These are phyloP conservation scores for Colletotrichum phormii DNA, from an alignment of 2,329 filamentous ascomycete genomes.

Conservation along the genomic window DNA sequence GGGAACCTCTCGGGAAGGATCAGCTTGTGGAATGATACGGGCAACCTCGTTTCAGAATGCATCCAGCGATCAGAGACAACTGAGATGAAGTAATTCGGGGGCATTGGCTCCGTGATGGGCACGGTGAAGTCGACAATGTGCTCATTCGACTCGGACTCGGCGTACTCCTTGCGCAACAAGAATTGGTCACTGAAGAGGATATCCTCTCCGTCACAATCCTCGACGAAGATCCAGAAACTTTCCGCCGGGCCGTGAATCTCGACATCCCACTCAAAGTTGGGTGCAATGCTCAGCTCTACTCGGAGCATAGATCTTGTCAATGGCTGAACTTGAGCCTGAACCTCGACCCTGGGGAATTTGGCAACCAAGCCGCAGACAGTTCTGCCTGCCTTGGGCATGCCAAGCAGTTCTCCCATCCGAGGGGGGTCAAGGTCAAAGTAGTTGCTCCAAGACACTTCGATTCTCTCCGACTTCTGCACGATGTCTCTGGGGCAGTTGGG, in stretches of 20 bases:
- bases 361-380: slow-evolving; percentile 87
- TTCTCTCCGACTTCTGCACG: slow-evolving; percentile 90
- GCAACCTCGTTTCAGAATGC: slow-evolving; percentile 93
- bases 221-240: slow-evolving; percentile 96
- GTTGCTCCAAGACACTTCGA: slow-evolving; percentile 91
- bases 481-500: slow-evolving; percentile 85
- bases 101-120: slow-evolving; percentile 96
- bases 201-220: slow-evolving; percentile 97
- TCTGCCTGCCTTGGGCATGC: slow-evolving; percentile 88
- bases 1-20: slow-evolving; percentile 96
- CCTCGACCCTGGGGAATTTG: slow-evolving; percentile 92
- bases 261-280: slow-evolving; percentile 97
- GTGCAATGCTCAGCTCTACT: slow-evolving; percentile 89
- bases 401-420: slow-evolving; percentile 93
- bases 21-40: slow-evolving; percentile 94
- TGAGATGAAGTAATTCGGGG: slow-evolving; percentile 98
- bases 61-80: slow-evolving; percentile 97
- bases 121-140: slow-evolving; percentile 97
- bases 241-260: slow-evolving; percentile 87
- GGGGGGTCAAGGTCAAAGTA: slow-evolving; percentile 98
- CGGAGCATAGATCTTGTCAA: slow-evolving; percentile 94
- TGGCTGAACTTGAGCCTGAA: slow-evolving; percentile 94
- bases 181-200: slow-evolving; percentile 97
- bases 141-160: slow-evolving; percentile 86
- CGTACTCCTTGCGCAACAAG: slow-evolving; percentile 89